A percentile compares a stretch with the other conserved stretches of the same genome.
phyloP scores from a whole-genome alignment of 768 basidiomycete species.

The Coprinellus micaceus region DNA sequence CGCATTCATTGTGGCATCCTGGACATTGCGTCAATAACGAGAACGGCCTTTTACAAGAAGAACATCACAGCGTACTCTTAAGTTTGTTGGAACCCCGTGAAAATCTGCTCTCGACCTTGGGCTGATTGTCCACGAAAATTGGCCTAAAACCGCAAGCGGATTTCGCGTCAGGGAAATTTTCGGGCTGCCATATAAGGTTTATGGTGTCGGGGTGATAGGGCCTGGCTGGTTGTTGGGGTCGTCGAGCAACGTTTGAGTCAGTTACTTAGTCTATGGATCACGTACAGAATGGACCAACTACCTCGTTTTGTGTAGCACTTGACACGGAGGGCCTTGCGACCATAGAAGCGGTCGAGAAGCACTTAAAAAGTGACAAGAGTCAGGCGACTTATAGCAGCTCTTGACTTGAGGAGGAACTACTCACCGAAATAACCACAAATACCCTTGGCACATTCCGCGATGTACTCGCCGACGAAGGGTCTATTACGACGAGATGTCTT shows the following conservation, averaged over 20 bases:
- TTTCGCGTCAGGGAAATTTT: not conserved
- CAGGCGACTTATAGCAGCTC: not conserved
- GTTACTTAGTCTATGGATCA: too few relatives aligned
- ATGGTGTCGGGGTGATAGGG: not conserved
- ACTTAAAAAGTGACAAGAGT: not conserved
- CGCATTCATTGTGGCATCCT: not conserved
- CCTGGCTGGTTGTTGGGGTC: too few relatives aligned
- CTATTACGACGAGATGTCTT: not conserved
- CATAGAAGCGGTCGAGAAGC: not conserved
- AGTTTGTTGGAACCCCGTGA: not conserved
- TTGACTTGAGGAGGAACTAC: too few relatives aligned
- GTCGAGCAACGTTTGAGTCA: too few relatives aligned
- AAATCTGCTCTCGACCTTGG: not conserved
- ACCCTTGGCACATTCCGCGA: not conserved
- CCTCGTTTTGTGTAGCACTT: not conserved
- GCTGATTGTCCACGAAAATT: not conserved
- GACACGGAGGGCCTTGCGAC: not conserved
- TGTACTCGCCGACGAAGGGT: not conserved
- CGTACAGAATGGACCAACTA: too few relatives aligned
- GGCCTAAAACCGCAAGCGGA: not conserved
- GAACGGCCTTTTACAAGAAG: not conserved
- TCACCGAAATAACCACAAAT: not conserved
- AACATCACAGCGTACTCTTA: not conserved
- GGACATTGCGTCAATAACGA: not conserved
- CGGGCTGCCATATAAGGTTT: not conserved